A percentile compares a stretch with the other conserved stretches of the same genome.
phyloP scores from a whole-genome alignment of 306 rosid genomes.

The Pyrus bretschneideri region DNA sequence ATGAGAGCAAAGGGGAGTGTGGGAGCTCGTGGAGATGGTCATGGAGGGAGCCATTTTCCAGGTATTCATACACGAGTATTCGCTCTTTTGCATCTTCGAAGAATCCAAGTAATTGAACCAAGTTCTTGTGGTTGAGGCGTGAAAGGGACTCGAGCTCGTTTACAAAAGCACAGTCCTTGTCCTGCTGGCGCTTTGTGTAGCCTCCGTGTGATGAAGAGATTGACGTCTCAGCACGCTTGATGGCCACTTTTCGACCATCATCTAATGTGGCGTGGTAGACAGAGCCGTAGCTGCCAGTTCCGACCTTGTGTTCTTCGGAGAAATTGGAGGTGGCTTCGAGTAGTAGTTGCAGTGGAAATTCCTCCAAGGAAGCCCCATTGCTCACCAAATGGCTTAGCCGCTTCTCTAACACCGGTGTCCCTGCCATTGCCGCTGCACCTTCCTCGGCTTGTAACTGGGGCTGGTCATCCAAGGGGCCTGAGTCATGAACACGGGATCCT shows the following conservation, averaged over 20 bases:
- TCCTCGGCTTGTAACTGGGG: neutral
- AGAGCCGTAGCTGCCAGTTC: slow-evolving; percentile 72
- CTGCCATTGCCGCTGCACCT: neutral
- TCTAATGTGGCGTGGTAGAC: slow-evolving; percentile 61
- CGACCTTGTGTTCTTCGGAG: slow-evolving; percentile 58
- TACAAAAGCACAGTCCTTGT: slow-evolving; percentile 66
- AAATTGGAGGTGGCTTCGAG: slow-evolving; percentile 53
- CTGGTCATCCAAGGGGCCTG: slow-evolving; percentile 58
- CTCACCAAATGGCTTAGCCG: slow-evolving; percentile 70
- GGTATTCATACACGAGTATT: slow-evolving; percentile 64
- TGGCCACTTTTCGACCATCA: slow-evolving; percentile 71
- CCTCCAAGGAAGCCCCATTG: slow-evolving; percentile 57
- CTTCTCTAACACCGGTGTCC: slow-evolving; percentile 41
- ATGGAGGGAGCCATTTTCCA: slow-evolving; percentile 62
- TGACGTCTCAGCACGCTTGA: slow-evolving; percentile 69
- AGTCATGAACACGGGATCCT: slow-evolving; percentile 71
- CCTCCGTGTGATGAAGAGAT: slow-evolving; percentile 13
- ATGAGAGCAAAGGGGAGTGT: slow-evolving; percentile 33
- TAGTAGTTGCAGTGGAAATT: slow-evolving; percentile 37
- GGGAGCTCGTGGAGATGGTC: slow-evolving; percentile 64
- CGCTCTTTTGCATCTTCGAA: slow-evolving; percentile 60
- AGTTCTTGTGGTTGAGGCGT: slow-evolving; percentile 79
- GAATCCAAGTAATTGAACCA: slow-evolving; percentile 61
- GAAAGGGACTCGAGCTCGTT: slow-evolving; percentile 71
- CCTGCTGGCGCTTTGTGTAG: slow-evolving; percentile 50